phyloP scores from a whole-genome alignment of 2,329 filamentous ascomycete genomes.

The Beauveria bassiana region DNA sequence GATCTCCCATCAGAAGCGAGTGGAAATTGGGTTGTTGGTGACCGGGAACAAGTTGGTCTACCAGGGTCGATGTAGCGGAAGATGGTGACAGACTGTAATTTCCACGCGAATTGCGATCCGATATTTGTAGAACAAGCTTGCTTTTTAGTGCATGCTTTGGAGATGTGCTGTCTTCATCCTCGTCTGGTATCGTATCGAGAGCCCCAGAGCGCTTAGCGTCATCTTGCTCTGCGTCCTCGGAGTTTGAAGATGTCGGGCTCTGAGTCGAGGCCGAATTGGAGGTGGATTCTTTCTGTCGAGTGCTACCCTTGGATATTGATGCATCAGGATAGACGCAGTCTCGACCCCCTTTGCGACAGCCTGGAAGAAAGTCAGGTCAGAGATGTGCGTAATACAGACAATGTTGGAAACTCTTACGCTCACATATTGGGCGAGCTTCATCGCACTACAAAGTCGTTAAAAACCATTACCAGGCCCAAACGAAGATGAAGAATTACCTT shows the following conservation, averaged over 20 bases:
- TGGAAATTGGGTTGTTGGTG: conserved; percentile 19
- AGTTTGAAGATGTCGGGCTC: conserved; percentile 46
- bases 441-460: conserved; percentile 61
- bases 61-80: conserved; percentile 31
- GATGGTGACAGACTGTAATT: conserved; percentile 47
- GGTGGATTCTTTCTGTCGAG: conserved; percentile 32
- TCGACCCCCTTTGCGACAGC: conserved; percentile 85
- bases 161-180: conserved; percentile 34
- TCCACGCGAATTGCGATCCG: conserved; percentile 46
- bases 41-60: not conserved
- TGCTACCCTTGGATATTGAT: conserved; percentile 35
- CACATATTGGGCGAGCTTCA: conserved; percentile 78
- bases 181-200: conserved; percentile 48
- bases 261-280: conserved; percentile 27
- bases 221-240: conserved; percentile 34
- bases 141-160: conserved; percentile 18
- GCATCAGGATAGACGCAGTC: conserved; percentile 85
- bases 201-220: conserved; percentile 22
- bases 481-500: conserved; percentile 46
- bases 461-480: not conserved
- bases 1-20: conserved; percentile 4
- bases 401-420: conserved; percentile 43
- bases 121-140: conserved; percentile 37
- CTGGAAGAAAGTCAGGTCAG: conserved; percentile 37
- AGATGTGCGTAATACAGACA: conserved; percentile 13